Evolutionary conservation across 805 yeast species (phyloP), one percentile per base, ranked within the genome.

Genomic region (Jamesozyma piceae): DNA sequence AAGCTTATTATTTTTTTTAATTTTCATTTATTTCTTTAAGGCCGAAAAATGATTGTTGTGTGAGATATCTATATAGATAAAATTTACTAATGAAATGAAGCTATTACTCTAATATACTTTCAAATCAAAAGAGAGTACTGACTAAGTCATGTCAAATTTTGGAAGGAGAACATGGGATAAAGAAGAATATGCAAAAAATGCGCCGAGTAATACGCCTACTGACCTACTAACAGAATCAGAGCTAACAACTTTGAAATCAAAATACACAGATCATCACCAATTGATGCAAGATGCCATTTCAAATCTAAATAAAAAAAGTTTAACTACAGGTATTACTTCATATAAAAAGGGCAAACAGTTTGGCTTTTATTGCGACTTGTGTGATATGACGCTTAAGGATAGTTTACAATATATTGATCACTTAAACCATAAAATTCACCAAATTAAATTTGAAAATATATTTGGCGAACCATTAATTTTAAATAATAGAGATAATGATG

Each of bases 291-390:
- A 54, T 42, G 58, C 65, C 15, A 37, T 51, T 2, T 41, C 51
- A 4, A 56, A 62, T 34, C 39, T 66, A 20, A 68, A 69, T 45
- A 58, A 66, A 37, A 54, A 59, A 37, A 60, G 57, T 14, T 47
- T 68, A 1, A 42, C 53, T 4, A 55, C 65, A 3, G 58, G 62
- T 1, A 51, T 60, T 1, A 49, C 59, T 19, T 50, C 58, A 0
- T 60, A 52, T 17, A 69, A 68, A 33, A 57, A 57, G 47, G 77
- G 87, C 42, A 72, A 72, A 43, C 76, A 83, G 21, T 84, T 85
- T 46, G 96, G 97, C 19, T 90, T 90, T 62, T 74, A 74, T 52
- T 92, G 98, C 63, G 83, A 81, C 10, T 60, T 75, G 1, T 92
- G 98, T 62, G 76, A 81, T 48, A 60, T 85, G 44, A 80, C 90